Percentiles rank a stretch among this genome's conserved stretches.
phyloP scores from a whole-genome alignment of 352 stramenopile species.

The Globisporangium carolinianum region DNA sequence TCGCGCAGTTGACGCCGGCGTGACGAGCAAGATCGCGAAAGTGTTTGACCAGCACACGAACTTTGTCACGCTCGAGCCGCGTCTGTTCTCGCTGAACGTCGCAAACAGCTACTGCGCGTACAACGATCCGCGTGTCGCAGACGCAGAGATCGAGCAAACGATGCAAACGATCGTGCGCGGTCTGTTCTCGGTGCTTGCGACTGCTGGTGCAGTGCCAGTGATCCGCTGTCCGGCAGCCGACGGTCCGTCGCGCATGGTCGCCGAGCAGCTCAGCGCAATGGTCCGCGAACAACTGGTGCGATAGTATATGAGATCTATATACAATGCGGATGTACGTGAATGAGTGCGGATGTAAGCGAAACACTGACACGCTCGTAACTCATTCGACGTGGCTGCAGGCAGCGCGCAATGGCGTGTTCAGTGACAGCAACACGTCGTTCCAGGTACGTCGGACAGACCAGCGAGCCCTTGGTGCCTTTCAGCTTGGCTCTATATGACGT shows the following conservation, averaged over 20 bases:
- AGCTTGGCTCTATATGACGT: too few relatives aligned
- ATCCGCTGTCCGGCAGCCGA: constrained; percentile 93
- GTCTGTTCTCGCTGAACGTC: constrained; percentile 93
- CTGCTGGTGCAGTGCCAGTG: constrained; percentile 90
- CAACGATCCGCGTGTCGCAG: constrained; percentile 84
- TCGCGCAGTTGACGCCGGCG: constrained; percentile 64
- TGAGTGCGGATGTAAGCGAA: too few relatives aligned
- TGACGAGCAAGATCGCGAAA: constrained; percentile 88
- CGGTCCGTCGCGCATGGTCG: constrained; percentile 95
- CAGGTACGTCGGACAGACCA: constrained; percentile 28
- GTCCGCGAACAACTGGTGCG: constrained; percentile 72
- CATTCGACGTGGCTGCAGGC: constrained; percentile 17
- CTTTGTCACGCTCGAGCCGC: constrained; percentile 94
- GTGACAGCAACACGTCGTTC: constrained; percentile 49
- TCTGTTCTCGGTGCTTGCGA: constrained; percentile 93
- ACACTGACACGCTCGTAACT: background rate
- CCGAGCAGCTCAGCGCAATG: constrained; percentile 86
- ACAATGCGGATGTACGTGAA: background rate
- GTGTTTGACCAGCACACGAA: constrained; percentile 97
- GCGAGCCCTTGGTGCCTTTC: too few relatives aligned
- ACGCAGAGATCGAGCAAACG: constrained; percentile 75
- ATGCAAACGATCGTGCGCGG: constrained; percentile 65
- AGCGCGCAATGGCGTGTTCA: constrained; percentile 61
- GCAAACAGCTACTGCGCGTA: constrained; percentile 90
- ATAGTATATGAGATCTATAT: background rate